These are phyloP conservation scores for Mucuna pruriens DNA, from an alignment of 306 rosid genomes.

Conservation along the genomic window DNA sequence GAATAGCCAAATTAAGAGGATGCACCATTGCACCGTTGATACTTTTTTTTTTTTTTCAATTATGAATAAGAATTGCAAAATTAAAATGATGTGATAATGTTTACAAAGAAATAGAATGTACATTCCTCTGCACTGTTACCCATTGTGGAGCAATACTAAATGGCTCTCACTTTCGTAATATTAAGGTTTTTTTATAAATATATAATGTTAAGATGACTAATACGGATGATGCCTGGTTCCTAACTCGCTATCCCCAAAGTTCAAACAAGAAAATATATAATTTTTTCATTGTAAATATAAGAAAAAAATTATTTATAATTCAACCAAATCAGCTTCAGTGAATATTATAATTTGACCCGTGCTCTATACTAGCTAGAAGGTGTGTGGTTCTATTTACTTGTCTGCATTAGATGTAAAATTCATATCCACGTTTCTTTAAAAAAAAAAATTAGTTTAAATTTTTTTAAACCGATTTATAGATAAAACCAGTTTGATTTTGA, in stretches of 20 bases:
- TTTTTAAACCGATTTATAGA: no score
- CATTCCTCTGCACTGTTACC: not conserved
- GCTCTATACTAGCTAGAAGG: no score
- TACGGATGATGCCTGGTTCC: not conserved
- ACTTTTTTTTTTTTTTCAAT: not conserved
- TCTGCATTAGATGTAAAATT: no score
- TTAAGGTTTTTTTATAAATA: no score
- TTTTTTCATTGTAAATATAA: no score
- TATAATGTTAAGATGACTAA: slow-evolving; percentile 1
- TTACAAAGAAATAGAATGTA: not conserved
- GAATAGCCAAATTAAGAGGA: not conserved
- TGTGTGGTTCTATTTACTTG: no score
- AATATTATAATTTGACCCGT: no score
- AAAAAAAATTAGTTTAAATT: no score
- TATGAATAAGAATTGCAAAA: not conserved
- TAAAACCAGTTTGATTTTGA: no score
- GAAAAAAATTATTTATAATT: no score
- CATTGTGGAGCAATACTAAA: not conserved
- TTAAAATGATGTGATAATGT: not conserved
- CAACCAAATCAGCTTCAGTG: no score
- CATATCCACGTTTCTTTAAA: no score
- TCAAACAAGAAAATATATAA: not conserved
- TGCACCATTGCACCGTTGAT: not conserved
- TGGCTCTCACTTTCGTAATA: not conserved
- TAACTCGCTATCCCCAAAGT: not conserved